These are phyloP conservation scores for Chlorella sp. DNA, from an alignment of 139 green algal species.

Conservation along the genomic window DNA sequence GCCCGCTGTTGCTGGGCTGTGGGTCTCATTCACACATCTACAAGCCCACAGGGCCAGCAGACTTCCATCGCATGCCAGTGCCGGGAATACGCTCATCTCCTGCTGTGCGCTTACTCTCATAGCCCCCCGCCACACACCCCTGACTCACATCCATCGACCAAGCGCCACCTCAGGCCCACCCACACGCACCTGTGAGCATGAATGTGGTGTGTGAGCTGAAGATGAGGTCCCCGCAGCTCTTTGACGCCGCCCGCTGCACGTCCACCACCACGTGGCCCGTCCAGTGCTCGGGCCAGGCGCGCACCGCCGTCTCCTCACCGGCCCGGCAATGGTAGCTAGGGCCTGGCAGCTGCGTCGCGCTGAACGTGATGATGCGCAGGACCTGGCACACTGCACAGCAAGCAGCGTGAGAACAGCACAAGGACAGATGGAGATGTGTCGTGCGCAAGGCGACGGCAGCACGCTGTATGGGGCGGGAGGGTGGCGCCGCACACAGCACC, in stretches of 20 bases:
- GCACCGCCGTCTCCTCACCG: slow-evolving; percentile 38
- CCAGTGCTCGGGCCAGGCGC: slow-evolving; percentile 60
- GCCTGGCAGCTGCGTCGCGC: slow-evolving; percentile 74
- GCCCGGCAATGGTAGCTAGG: slow-evolving; percentile 83
- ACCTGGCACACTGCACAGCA: slow-evolving; percentile 65
- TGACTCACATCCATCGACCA: too few relatives aligned
- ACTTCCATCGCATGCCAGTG: too few relatives aligned
- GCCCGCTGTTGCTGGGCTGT: too few relatives aligned
- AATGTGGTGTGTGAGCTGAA: slow-evolving; percentile 88
- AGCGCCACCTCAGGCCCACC: too few relatives aligned
- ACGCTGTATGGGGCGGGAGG: too few relatives aligned
- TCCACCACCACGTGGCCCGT: slow-evolving; percentile 66
- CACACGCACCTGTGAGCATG: slow-evolving; percentile 37
- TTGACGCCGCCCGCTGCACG: slow-evolving; percentile 49
- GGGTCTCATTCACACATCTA: too few relatives aligned
- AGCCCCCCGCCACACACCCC: too few relatives aligned
- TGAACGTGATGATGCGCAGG: slow-evolving; percentile 86
- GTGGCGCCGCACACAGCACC: too few relatives aligned
- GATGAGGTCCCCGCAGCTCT: slow-evolving; percentile 88
- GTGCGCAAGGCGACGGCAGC: too few relatives aligned
- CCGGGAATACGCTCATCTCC: too few relatives aligned
- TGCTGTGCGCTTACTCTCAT: too few relatives aligned
- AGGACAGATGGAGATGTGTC: not conserved
- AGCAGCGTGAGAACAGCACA: not conserved
- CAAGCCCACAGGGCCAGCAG: too few relatives aligned